Percentiles rank a stretch among this genome's conserved stretches.
These are phyloP conservation scores for Histomonas meleagridis DNA, from an alignment of 208 protist species.

Conservation along the genomic window DNA sequence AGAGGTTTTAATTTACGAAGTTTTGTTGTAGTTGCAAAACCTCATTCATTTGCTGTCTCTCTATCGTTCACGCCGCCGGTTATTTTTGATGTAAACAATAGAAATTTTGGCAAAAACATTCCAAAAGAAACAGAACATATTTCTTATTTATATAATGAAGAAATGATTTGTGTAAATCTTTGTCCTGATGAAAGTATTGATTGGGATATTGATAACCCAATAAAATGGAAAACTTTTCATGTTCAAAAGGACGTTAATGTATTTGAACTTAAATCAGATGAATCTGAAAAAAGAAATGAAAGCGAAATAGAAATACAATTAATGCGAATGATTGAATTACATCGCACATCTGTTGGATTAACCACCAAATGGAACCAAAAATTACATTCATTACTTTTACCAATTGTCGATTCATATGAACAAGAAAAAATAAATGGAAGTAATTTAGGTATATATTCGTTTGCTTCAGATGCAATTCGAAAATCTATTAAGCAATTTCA, in stretches of 20 bases:
- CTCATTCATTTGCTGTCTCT: slow-evolving; percentile 13
- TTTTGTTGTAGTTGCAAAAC: not conserved
- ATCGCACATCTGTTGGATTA: not conserved
- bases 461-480: not conserved
- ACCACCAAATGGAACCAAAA: not conserved
- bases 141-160: slow-evolving; percentile 15
- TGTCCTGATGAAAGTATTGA: not conserved
- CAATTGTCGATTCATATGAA: slow-evolving; percentile 29
- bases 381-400: not conserved
- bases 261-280: not conserved
- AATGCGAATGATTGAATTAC: not conserved
- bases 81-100: not conserved
- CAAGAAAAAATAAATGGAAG: not conserved
- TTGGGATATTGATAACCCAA: slow-evolving; percentile 16
- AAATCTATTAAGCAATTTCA: slow-evolving; percentile 14
- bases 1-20: not conserved
- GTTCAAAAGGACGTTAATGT: too few relatives aligned
- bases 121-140: not conserved
- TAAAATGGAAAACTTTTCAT: slow-evolving; percentile 28
- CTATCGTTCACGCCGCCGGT: not conserved
- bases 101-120: not conserved
- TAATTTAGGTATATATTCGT: not conserved
- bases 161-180: not conserved
- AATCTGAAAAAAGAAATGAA: not conserved
- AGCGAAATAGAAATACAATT: not conserved